These are phyloP conservation scores for Neurospora sp. DNA, from an alignment of 495 filamentous ascomycete genomes.

Conservation along the genomic window DNA sequence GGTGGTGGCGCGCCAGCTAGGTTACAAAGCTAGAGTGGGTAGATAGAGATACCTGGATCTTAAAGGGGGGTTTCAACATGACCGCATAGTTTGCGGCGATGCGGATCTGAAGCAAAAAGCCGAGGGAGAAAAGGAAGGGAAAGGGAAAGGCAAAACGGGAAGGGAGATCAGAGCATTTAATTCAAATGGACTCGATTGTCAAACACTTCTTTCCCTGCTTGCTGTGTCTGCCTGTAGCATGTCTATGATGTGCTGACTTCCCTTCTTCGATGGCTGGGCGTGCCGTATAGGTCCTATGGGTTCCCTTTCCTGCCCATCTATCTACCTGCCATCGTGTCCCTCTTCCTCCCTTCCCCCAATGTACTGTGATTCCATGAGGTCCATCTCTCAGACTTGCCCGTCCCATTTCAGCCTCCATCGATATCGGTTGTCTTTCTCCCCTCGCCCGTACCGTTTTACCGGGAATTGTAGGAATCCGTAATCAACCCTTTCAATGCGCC, in stretches of 20 bases:
- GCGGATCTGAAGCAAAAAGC: background rate
- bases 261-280: background rate
- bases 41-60: background rate
- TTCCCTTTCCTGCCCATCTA: background rate
- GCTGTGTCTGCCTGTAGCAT: background rate
- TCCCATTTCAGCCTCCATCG: background rate
- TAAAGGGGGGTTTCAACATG: background rate
- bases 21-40: background rate
- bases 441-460: background rate
- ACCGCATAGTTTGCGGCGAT: background rate
- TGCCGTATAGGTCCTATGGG: background rate
- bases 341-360: background rate
- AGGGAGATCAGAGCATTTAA: background rate
- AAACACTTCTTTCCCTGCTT: background rate
- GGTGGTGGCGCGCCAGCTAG: background rate
- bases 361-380: background rate
- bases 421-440: background rate
- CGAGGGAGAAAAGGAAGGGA: background rate
- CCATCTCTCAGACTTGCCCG: background rate
- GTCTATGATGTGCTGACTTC: background rate
- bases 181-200: background rate
- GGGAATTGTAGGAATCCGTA: background rate
- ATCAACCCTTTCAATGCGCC: slow-evolving; percentile 7
- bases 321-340: background rate
- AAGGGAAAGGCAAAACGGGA: background rate